A percentile compares a stretch with the other conserved stretches of the same genome.
Evolutionary conservation across 495 filamentous ascomycete species (phyloP).

Genomic region (Achaetomiella virescens): DNA sequence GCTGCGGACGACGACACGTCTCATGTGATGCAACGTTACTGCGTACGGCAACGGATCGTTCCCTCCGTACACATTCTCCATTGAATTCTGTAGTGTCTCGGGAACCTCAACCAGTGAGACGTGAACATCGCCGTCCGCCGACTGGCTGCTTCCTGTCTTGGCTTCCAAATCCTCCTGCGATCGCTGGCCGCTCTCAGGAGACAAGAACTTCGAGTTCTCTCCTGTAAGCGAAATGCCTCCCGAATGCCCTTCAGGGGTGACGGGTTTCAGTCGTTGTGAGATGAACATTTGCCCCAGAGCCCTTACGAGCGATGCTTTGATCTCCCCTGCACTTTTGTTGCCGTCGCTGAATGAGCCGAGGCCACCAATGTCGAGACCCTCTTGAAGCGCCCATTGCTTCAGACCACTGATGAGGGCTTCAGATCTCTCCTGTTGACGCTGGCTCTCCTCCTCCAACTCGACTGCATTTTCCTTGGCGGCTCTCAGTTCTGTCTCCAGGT

Average conservation of each 20-base stretch:
- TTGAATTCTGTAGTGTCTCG: background rate
- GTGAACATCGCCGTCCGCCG: background rate
- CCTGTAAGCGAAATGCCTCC: background rate
- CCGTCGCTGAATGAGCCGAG: background rate
- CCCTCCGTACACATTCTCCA: background rate
- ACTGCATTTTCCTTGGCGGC: background rate
- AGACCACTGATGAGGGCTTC: constrained; percentile 5
- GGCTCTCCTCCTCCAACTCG: constrained; percentile 4
- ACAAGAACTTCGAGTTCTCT: background rate
- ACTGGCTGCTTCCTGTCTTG: background rate
- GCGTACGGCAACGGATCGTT: background rate
- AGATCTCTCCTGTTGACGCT: background rate
- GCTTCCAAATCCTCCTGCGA: background rate
- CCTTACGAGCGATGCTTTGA: background rate
- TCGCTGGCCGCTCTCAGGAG: background rate
- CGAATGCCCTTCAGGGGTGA: background rate
- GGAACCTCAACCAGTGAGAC: background rate
- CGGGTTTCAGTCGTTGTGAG: background rate
- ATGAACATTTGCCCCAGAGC: background rate
- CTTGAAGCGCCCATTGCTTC: constrained; percentile 11
- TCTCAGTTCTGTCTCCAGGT: constrained; percentile 10
- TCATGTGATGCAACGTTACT: constrained; percentile 9
- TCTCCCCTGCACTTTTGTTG: background rate
- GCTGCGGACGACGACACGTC: constrained; percentile 36
- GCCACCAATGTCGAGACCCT: background rate